Conservation (phyloP, 768 basidiomycete species). For the Tylopilus vinaceipallidus region DNA sequence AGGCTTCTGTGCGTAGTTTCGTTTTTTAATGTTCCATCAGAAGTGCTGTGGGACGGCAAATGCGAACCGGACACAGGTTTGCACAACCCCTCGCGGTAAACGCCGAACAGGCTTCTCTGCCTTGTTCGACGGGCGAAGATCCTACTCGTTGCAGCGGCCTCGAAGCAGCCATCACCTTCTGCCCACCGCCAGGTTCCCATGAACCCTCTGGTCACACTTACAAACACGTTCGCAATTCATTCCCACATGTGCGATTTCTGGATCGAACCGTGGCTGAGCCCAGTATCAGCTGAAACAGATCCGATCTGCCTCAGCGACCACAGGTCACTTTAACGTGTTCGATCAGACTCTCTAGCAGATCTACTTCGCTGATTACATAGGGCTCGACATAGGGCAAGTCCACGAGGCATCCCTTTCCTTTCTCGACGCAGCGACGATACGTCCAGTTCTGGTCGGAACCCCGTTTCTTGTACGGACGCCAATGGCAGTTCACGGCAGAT, state of each 20-base stretch:
- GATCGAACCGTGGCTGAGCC: too few relatives aligned
- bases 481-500: not conserved
- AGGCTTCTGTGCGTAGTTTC: not conserved
- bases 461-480: not conserved
- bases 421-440: not conserved
- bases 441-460: not conserved
- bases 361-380: slow-evolving; percentile 1
- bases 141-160: not conserved
- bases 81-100: not conserved
- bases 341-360: not conserved
- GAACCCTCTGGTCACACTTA: not conserved
- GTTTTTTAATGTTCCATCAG: not conserved
- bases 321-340: too few relatives aligned
- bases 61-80: not conserved
- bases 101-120: not conserved
- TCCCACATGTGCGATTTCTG: too few relatives aligned
- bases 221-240: not conserved
- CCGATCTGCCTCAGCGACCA: slow-evolving; percentile 14
- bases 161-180: not conserved
- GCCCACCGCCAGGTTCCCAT: not conserved
- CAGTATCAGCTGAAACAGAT: too few relatives aligned
- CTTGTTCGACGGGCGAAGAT: not conserved
- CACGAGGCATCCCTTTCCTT: not conserved
- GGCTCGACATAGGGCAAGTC: not conserved
- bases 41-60: not conserved